Evolutionary conservation across 2,329 filamentous ascomycete species (phyloP).

Genomic region (Beauveria rudraprayagi): DNA sequence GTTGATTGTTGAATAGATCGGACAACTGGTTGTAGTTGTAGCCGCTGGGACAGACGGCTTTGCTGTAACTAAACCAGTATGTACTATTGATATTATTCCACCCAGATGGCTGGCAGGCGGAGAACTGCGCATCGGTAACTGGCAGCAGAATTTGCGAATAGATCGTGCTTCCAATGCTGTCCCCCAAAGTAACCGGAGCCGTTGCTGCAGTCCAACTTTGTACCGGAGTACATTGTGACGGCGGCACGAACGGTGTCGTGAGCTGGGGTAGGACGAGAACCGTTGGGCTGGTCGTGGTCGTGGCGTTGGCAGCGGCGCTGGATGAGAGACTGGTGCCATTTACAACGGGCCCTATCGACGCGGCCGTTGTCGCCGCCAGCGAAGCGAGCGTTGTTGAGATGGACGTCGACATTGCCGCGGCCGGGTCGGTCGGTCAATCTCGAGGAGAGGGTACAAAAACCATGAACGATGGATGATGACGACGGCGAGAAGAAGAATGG

Average conservation of each 20-base stretch:
- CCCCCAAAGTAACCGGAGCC: background rate
- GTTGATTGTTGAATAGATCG: background rate
- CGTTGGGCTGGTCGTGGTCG: background rate
- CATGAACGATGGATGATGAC: background rate
- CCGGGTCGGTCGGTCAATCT: background rate
- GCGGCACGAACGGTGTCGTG: constrained; percentile 3
- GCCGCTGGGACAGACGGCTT: constrained; percentile 8
- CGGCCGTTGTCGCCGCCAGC: background rate
- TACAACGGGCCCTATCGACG: background rate
- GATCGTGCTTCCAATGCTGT: background rate
- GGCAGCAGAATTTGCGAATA: constrained; percentile 7
- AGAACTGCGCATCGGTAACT: constrained; percentile 1
- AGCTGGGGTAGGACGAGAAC: constrained; percentile 1
- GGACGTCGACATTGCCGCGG: constrained; percentile 4
- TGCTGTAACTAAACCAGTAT: constrained; percentile 2
- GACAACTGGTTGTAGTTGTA: constrained; percentile 8
- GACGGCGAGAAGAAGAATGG: background rate
- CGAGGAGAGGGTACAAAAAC: background rate
- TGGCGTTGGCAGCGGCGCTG: background rate
- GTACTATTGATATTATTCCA: background rate
- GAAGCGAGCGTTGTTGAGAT: background rate
- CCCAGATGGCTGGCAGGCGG: constrained; percentile 7
- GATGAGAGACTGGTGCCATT: background rate
- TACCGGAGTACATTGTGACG: constrained; percentile 5
- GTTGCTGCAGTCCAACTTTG: constrained; percentile 5